phyloP scores from a whole-genome alignment of 2,329 filamentous ascomycete genomes.

The Xylariomycetidae sp. region DNA sequence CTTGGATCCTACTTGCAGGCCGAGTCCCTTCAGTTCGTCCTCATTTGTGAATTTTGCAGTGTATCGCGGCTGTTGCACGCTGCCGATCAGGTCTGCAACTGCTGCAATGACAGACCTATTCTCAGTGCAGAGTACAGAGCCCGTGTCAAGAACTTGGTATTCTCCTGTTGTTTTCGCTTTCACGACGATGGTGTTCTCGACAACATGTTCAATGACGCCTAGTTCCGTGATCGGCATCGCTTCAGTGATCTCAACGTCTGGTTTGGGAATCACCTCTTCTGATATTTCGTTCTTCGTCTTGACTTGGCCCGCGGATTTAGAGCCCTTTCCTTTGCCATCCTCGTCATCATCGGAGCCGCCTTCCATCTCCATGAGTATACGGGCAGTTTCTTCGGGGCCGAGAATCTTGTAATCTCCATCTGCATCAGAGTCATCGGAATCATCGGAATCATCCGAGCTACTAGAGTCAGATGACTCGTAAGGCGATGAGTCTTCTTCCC shows the following conservation, averaged over 20 bases:
- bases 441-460: slow-evolving; percentile 56
- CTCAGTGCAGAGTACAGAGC: slow-evolving; percentile 75
- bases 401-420: slow-evolving; percentile 60
- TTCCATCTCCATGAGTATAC: slow-evolving; percentile 79
- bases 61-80: slow-evolving; percentile 82
- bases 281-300: slow-evolving; percentile 77
- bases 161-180: slow-evolving; percentile 75
- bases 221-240: slow-evolving; percentile 75
- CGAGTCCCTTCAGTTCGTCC: slow-evolving; percentile 62
- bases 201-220: slow-evolving; percentile 69
- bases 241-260: slow-evolving; percentile 70
- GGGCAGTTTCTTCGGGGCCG: slow-evolving; percentile 76
- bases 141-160: slow-evolving; percentile 77
- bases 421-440: slow-evolving; percentile 51
- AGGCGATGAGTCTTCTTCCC: slow-evolving; percentile 76
- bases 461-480: slow-evolving; percentile 61
- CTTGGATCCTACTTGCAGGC: slow-evolving; percentile 62
- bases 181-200: slow-evolving; percentile 75
- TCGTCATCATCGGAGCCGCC: slow-evolving; percentile 75
- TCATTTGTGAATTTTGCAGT: slow-evolving; percentile 69
- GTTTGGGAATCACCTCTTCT: slow-evolving; percentile 64
- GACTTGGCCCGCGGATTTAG: slow-evolving; percentile 44
- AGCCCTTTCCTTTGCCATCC: slow-evolving; percentile 44
- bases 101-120: slow-evolving; percentile 74
- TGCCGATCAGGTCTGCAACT: slow-evolving; percentile 80